Evolutionary conservation across 495 filamentous ascomycete genomes (phyloP), one percentile per base, ranked within the genome.

Genomic region (Saxophila tyrrhenica): DNA sequence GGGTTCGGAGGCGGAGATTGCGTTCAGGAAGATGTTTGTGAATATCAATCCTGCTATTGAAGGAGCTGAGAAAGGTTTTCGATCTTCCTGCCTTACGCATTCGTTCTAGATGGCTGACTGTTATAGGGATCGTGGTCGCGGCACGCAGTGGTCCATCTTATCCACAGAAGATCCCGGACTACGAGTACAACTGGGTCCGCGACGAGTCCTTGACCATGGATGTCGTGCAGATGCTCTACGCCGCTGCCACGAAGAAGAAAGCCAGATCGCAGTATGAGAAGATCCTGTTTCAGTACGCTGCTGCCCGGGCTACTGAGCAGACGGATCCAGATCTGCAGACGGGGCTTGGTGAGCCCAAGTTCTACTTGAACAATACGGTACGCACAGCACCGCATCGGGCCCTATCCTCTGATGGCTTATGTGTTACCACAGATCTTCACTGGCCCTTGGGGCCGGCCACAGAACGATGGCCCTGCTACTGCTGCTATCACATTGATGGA

Each of bases 391-490:
- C 7, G 29, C 29, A 35, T 35, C 5, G 29, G 5, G 13, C 7
- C 29, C 13, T 5, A 7, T 35, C 13, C 13, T 35, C 29, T 13
- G 29, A 35, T 35, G 29, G 7, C 5, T 13, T 5, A 5, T 7
- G 29, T 35, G 29, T 35, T 13, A 35, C 29, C 5, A 7, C 29
- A 35, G 29, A 48, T 59, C 52, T 64, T 62, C 43, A 54, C 55
- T 17, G 59, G 59, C 5, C 62, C 62, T 15, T 64, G 62, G 62
- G 58, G 62, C 22, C 23, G 62, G n/a, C 62, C 59, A 24, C 62
- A 64, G 32, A 64, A 64, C 48, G 62, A 64, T 50, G 62, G 62
- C 11, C 62, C 62, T 3, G 59, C 62, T 3, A 64, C 62, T 9
- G 41, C 59, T 21, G 62, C 59, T 13, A 62, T 59, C 47, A 62